These are phyloP conservation scores for Oryza rufipogon DNA, from an alignment of 176 grass and related monocot genomes.

Conservation along the genomic window DNA sequence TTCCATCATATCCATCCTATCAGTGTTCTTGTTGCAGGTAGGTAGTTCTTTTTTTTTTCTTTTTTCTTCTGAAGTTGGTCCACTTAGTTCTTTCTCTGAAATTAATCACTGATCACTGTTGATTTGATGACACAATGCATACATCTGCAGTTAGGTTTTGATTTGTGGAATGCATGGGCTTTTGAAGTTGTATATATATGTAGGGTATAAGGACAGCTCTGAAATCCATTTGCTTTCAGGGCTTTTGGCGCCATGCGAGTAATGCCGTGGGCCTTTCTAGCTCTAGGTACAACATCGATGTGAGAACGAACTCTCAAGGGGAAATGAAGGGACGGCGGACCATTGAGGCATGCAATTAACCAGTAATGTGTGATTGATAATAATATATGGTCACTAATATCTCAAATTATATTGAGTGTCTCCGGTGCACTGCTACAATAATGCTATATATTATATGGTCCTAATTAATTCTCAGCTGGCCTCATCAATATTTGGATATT, in stretches of 20 bases:
- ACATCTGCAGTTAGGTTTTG: background rate
- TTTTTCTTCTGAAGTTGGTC: background rate
- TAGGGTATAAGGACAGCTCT: constrained; percentile 12
- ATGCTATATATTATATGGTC: background rate
- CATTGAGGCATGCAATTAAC: background rate
- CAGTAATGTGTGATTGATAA: constrained; percentile 5
- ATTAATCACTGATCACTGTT: background rate
- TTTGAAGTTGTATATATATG: background rate
- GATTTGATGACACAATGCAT: constrained; percentile 1
- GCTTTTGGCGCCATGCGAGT: constrained; percentile 35
- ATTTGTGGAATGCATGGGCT: constrained; percentile 12
- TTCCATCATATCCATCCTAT: background rate
- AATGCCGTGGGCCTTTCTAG: constrained; percentile 50
- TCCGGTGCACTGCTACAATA: background rate
- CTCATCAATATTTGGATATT: background rate
- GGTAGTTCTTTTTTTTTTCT: background rate
- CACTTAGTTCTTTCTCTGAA: background rate
- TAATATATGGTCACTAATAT: background rate
- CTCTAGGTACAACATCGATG: constrained; percentile 30
- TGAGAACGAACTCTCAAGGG: background rate
- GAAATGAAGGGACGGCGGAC: background rate
- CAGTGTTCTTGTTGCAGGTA: background rate
- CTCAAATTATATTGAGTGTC: background rate
- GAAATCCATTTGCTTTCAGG: constrained; percentile 1
- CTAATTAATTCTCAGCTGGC: background rate